A percentile compares a stretch with the other conserved stretches of the same genome.
These are phyloP conservation scores for Castanea mollissima DNA, from an alignment of 306 rosid species.

Conservation along the genomic window DNA sequence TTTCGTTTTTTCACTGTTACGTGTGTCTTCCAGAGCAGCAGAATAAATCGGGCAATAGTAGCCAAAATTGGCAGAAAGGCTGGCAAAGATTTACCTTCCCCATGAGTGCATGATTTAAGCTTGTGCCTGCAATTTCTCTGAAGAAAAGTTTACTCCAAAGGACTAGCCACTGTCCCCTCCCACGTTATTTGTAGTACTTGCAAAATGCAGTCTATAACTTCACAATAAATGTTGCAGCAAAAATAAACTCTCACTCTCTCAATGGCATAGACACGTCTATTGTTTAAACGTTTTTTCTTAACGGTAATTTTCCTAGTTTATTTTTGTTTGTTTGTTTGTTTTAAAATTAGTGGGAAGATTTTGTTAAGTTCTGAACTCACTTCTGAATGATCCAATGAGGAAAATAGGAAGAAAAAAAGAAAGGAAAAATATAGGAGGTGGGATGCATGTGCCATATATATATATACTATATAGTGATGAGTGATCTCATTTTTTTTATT, in stretches of 20 bases:
- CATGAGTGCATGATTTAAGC: constrained; percentile 27
- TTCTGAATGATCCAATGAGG: background rate
- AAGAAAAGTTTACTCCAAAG: background rate
- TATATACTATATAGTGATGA: no score
- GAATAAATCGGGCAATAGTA: constrained; percentile 36
- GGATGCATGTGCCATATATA: no score
- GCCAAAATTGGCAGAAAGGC: constrained; percentile 48
- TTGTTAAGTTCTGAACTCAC: no score
- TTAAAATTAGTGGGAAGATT: no score
- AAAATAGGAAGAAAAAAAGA: background rate
- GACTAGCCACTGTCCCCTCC: background rate
- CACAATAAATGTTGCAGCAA: background rate
- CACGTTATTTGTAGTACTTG: constrained; percentile 10
- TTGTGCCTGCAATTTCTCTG: constrained; percentile 19
- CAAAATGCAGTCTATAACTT: background rate
- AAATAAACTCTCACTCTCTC: constrained; percentile 5
- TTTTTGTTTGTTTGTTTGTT: no score
- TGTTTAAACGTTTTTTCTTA: no score
- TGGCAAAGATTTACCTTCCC: constrained; percentile 60
- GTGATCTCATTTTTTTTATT: no score
- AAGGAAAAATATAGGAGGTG: no score
- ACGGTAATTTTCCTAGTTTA: no score
- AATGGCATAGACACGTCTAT: background rate
- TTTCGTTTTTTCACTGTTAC: background rate
- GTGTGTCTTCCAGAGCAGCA: background rate